phyloP scores from a whole-genome alignment of 768 basidiomycete species.

The Auricularia auricula-judae region DNA sequence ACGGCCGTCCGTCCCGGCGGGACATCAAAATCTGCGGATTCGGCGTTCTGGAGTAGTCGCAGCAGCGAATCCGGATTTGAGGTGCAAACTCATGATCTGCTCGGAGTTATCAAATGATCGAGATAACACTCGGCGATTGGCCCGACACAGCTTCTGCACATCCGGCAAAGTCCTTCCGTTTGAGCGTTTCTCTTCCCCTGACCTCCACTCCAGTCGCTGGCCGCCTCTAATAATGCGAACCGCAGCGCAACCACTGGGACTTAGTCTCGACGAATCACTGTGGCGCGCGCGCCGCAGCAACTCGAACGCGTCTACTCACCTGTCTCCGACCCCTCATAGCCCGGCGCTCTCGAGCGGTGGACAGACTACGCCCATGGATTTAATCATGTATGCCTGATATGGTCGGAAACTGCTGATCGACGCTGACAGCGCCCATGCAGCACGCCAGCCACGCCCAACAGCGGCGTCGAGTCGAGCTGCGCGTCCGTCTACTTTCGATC shows the following conservation, averaged over 20 bases:
- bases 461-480: background rate
- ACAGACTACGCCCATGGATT: background rate
- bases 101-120: too few species aligned
- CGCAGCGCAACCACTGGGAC: background rate
- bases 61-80: too few species aligned
- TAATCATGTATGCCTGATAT: background rate
- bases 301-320: background rate
- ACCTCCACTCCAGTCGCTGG: background rate
- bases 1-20: too few species aligned
- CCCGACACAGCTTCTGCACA: background rate
- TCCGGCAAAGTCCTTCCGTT: background rate
- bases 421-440: background rate
- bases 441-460: background rate
- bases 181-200: background rate
- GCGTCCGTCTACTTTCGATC: background rate
- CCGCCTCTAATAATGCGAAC: background rate
- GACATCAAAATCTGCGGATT: too few species aligned
- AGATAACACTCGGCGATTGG: background rate
- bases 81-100: too few species aligned
- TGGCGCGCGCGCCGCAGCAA: background rate
- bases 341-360: background rate
- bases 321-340: background rate
- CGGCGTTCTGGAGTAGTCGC: too few species aligned
- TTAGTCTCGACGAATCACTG: background rate
- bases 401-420: background rate